These are phyloP conservation scores for Cornus kousa DNA, from an alignment of 148 eudicot species.

Conservation along the genomic window DNA sequence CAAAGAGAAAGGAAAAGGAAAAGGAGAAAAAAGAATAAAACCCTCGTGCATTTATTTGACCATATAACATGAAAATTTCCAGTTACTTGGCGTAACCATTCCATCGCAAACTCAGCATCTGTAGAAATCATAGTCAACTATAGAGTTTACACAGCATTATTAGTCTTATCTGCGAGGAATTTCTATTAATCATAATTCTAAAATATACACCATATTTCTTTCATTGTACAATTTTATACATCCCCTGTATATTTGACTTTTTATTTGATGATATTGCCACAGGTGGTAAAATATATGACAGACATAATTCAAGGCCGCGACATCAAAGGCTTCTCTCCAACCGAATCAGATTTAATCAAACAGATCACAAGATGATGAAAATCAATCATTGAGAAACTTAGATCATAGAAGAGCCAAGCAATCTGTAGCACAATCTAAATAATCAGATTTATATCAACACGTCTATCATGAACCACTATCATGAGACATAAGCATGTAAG, in stretches of 20 bases:
- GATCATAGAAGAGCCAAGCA: not conserved
- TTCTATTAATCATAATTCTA: not conserved
- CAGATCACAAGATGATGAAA: not conserved
- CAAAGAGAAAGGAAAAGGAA: too few relatives aligned
- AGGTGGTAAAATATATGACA: conserved; percentile 5
- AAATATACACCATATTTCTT: not conserved
- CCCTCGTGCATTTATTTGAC: too few relatives aligned
- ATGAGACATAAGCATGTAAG: not conserved
- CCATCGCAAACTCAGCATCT: too few relatives aligned
- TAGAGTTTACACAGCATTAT: too few relatives aligned
- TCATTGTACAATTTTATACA: not conserved
- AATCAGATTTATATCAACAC: not conserved
- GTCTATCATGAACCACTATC: not conserved
- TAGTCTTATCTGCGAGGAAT: not conserved
- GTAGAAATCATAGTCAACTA: too few relatives aligned
- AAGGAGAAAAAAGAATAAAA: too few relatives aligned
- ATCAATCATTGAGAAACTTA: not conserved
- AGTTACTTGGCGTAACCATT: too few relatives aligned
- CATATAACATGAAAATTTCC: too few relatives aligned
- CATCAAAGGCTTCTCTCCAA: conserved; percentile 13
- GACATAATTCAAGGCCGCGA: not conserved
- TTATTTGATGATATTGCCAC: not conserved
- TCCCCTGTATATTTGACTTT: not conserved
- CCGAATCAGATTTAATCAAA: not conserved
- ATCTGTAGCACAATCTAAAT: not conserved